Conservation (phyloP, 257 asterid genomes). For the Fraxinus anomala region DNA sequence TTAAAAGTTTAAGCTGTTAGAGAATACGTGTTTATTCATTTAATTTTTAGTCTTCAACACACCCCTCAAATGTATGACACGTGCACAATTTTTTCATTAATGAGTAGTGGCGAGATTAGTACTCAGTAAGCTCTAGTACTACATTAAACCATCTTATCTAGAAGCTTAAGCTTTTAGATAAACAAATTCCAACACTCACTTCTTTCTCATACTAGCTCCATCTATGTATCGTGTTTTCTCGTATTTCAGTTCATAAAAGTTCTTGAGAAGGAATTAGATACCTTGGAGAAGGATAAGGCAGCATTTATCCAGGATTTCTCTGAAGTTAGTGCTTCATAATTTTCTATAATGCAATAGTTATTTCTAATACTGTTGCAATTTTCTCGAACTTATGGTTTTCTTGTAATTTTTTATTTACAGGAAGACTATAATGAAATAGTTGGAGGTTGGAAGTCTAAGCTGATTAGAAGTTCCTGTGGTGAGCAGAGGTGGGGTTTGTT, state of each 20-base stretch:
- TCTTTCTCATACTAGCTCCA: neutral
- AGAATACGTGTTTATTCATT: neutral
- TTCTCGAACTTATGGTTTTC: neutral
- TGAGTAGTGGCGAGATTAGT: too few relatives aligned
- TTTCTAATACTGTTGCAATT: neutral
- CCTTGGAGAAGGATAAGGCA: constrained; percentile 75
- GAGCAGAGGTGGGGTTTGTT: constrained; percentile 99
- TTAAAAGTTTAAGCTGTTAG: neutral
- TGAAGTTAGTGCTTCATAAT: constrained; percentile 46
- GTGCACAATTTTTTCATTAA: neutral
- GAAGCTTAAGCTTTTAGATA: neutral
- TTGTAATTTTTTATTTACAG: constrained; percentile 14
- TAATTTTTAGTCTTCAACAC: too few relatives aligned
- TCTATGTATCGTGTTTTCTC: neutral
- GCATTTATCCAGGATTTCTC: constrained; percentile 76
- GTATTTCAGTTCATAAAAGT: constrained; percentile 71
- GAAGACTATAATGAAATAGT: constrained; percentile 56
- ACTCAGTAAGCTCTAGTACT: too few relatives aligned
- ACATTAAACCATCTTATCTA: neutral
- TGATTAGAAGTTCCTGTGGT: constrained; percentile 66
- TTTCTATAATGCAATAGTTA: neutral
- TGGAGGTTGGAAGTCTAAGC: constrained; percentile 88
- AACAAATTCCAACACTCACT: neutral
- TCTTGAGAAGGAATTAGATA: constrained; percentile 69
- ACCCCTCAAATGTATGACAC: neutral